Percentiles rank a stretch among this genome's conserved stretches.
Conservation (phyloP, 768 basidiomycete genomes). For the Ephemerocybe angulata region DNA sequence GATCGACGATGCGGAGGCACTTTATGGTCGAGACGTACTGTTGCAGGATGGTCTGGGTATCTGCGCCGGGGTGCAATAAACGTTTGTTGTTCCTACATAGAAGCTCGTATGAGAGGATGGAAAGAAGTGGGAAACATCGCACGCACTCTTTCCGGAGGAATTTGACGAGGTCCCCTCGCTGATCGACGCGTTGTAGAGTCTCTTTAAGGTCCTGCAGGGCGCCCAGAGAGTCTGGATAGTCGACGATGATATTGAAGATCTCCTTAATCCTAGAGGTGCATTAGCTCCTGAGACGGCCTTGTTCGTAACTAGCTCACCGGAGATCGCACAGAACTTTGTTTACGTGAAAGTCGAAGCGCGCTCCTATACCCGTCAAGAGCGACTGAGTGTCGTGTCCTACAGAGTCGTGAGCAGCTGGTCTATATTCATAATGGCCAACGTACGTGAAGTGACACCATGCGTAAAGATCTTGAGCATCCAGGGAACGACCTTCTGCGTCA, state of each 20-base stretch:
- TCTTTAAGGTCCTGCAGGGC: conserved; percentile 89
- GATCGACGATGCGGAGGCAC: conserved; percentile 86
- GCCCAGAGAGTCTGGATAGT: conserved; percentile 83
- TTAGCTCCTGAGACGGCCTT: too few relatives aligned
- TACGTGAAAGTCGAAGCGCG: conserved; percentile 88
- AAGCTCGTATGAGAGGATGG: conserved; percentile 7
- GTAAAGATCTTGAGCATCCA: conserved; percentile 87
- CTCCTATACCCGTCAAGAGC: conserved; percentile 73
- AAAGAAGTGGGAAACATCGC: not conserved
- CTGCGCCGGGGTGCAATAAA: conserved; percentile 92
- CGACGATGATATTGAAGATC: conserved; percentile 95
- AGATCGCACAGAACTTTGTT: conserved; percentile 88
- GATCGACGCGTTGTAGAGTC: conserved; percentile 77
- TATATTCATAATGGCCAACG: conserved; percentile 18
- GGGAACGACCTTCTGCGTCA: conserved; percentile 71
- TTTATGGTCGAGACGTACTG: conserved; percentile 93
- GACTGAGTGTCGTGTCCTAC: conserved; percentile 67
- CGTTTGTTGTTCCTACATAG: conserved; percentile 71
- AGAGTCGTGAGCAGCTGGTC: conserved; percentile 1
- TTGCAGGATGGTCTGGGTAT: conserved; percentile 83
- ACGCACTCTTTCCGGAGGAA: conserved; percentile 77
- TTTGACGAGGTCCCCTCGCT: conserved; percentile 71
- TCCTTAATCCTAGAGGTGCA: conserved; percentile 55
- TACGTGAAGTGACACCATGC: conserved; percentile 55
- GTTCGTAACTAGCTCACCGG: too few relatives aligned